These are phyloP conservation scores for Chamaecrista fasciculata DNA, from an alignment of 306 rosid species.

Conservation along the genomic window DNA sequence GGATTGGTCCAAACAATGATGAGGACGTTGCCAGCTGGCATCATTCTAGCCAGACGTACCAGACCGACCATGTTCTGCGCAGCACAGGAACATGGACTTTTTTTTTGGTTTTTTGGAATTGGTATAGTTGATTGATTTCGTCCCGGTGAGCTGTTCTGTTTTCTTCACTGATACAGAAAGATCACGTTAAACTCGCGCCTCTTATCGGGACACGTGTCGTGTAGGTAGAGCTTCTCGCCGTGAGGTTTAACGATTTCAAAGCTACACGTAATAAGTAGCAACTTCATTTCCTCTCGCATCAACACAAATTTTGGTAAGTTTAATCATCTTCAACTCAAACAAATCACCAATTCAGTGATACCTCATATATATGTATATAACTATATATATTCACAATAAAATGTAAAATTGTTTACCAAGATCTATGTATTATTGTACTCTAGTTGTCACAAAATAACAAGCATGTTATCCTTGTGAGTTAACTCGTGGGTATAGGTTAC, in stretches of 20 bases:
- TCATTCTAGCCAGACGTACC: constrained; percentile 15
- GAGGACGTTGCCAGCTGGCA: constrained; percentile 30
- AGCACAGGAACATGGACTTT: constrained; percentile 36
- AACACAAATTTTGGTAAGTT: no score
- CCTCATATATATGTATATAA: no score
- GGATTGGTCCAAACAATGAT: not conserved
- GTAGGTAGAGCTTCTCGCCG: not conserved
- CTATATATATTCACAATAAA: no score
- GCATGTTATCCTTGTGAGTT: no score
- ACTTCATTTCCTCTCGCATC: no score
- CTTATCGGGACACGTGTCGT: constrained; percentile 16
- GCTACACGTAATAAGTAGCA: constrained; percentile 24
- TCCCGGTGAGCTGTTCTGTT: not conserved
- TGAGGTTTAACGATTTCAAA: not conserved
- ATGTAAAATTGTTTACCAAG: no score
- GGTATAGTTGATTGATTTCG: not conserved
- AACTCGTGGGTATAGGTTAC: no score
- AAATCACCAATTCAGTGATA: not conserved
- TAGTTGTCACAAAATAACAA: no score
- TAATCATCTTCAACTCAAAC: not conserved
- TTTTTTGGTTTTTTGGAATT: no score
- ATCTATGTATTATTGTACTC: no score
- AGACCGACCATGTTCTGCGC: constrained; percentile 47
- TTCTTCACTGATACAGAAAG: not conserved
- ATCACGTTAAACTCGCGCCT: constrained; percentile 32